Evolutionary conservation across 768 basidiomycete genomes (phyloP).

Genomic region (Mycena amicta): DNA sequence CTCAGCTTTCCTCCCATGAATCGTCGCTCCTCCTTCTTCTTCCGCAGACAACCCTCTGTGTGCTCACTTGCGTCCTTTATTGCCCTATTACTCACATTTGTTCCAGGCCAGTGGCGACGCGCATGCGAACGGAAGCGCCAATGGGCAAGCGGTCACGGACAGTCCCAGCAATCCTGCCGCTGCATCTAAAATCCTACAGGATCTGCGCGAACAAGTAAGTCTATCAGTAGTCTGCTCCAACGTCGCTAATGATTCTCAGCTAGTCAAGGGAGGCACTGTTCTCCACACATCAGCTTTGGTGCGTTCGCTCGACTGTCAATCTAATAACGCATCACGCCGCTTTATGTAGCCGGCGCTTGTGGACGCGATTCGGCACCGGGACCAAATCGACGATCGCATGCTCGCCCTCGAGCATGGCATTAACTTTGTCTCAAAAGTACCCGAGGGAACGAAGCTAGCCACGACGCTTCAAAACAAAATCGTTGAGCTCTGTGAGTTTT

Average conservation of each 20-base stretch:
- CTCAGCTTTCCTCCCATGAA: not conserved
- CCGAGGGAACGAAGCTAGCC: slow-evolving; percentile 42
- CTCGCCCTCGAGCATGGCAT: slow-evolving; percentile 78
- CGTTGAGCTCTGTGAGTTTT: slow-evolving; percentile 58
- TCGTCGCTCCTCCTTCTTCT: slow-evolving; percentile 17
- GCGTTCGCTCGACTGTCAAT: slow-evolving; percentile 1
- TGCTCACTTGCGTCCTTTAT: not conserved
- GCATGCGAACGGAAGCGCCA: slow-evolving; percentile 2
- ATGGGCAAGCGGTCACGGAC: slow-evolving; percentile 8
- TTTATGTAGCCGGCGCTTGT: slow-evolving; percentile 59
- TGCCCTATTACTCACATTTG: not conserved
- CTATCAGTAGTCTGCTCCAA: not conserved
- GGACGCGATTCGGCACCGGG: slow-evolving; percentile 61
- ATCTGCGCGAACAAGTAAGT: slow-evolving; percentile 46
- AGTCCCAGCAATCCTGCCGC: slow-evolving; percentile 12
- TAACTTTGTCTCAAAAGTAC: slow-evolving; percentile 60
- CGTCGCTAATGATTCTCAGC: slow-evolving; percentile 29
- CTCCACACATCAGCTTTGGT: slow-evolving; percentile 47
- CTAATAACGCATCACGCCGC: not conserved
- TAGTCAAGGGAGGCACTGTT: slow-evolving; percentile 45
- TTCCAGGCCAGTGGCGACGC: not conserved
- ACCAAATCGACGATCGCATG: slow-evolving; percentile 76
- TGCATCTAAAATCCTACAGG: slow-evolving; percentile 39
- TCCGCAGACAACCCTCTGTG: slow-evolving; percentile 13
- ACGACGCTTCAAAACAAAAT: slow-evolving; percentile 45